Evolutionary conservation across 1,284 basidiomycete species (phyloP), one percentile per base, ranked within the genome.

Genomic region (Coniferiporia weirii): DNA sequence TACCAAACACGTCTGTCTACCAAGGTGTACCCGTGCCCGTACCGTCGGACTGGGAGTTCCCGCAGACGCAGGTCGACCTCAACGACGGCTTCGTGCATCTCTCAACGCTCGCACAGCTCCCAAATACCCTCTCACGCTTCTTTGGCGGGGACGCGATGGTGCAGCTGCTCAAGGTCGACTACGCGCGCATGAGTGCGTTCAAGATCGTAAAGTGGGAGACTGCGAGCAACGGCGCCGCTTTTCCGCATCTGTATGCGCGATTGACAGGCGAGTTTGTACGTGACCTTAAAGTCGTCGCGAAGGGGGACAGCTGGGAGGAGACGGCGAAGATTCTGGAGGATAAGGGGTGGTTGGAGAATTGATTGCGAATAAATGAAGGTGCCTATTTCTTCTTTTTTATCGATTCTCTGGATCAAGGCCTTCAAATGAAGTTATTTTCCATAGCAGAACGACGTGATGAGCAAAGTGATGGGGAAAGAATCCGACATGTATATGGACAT

Each of bases 81-180:
- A 61, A 64, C n/a, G 64, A 65, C 52, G 66, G 66, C 27, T 67
- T 65, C 61, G 61, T 66, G 13, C 66, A 67, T 57, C 56, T 66
- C 38, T 65, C 64, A 4, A 65, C 65, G 45, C 46, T 40, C 20
- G 46, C 47, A 32, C 66, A 67, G 48, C 57, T 65, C 22, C 57
- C 60, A 22, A 52, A 48, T n/a, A 65, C 64, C 10, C 60, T 67
- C 48, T 57, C 54, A 4, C 65, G 65, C 43, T 67, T 67, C 57
- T 66, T 64, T 34, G 61, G 48, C 43, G 56, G 50, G 9, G 61
- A 64, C 40, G 56, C 61, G 34, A 57, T 52, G 20, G 65, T 66
- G 22, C 62, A 62, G 45, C 55, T 67, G 20, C 49, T 67, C 27
- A 63, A 64, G 49, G 61, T 67, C 52, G 64, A 66, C 54, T 65